These are phyloP conservation scores for Penicillium verhagenii DNA, from an alignment of 495 filamentous ascomycete species.

Conservation along the genomic window DNA sequence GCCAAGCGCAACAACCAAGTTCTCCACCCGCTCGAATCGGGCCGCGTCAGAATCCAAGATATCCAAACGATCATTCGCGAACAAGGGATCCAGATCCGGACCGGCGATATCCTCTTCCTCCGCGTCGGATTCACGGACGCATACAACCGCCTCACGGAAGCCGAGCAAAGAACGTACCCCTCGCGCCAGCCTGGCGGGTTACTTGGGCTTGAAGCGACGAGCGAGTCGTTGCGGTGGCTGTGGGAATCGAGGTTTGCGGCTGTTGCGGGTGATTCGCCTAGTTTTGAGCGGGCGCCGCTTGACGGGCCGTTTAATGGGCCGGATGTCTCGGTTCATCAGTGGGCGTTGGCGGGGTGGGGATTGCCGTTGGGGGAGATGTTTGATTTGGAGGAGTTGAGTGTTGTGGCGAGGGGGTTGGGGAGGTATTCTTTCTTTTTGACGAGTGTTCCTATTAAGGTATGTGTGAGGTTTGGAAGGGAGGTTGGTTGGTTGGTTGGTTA, in stretches of 20 bases:
- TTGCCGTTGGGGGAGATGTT: background rate
- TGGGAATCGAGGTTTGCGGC: background rate
- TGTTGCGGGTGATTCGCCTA: background rate
- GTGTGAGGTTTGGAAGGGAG: background rate
- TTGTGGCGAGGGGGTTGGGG: background rate
- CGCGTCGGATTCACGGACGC: background rate
- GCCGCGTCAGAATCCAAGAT: background rate
- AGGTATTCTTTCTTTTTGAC: background rate
- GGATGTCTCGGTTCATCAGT: background rate
- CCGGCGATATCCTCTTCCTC: background rate
- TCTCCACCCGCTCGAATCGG: background rate
- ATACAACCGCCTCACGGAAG: background rate
- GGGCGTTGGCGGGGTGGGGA: background rate
- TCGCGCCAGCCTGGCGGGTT: background rate
- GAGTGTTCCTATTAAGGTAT: constrained; percentile 1
- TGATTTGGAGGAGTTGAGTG: background rate
- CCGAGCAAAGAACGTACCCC: background rate
- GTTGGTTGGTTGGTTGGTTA: too few species aligned
- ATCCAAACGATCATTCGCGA: background rate
- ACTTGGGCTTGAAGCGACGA: background rate
- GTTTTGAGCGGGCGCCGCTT: background rate
- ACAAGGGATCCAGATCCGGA: background rate
- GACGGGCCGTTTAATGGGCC: background rate
- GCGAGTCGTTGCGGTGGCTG: background rate
- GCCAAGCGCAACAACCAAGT: background rate